Evolutionary conservation across 129 eudicot species (phyloP), one percentile per base, ranked within the genome.

Genomic region (Flaveria trinervia): DNA sequence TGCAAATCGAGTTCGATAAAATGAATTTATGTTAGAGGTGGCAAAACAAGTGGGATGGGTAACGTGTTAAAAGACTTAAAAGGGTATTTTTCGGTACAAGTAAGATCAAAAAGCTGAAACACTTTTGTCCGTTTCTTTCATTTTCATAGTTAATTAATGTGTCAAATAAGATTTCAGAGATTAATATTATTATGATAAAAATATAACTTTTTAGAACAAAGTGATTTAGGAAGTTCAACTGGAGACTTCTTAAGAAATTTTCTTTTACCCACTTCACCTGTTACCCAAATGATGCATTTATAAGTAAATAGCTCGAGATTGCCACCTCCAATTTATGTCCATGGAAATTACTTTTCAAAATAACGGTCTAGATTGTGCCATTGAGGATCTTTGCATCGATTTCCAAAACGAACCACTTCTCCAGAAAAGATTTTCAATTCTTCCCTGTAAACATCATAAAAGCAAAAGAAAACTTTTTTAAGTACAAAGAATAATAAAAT

Each of bases 371-470:
- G 84, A 79, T 95, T 86, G 73, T 95, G 99, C 96, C 97, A 95
- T 60, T 95, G 99, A 82, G 99, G 99, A 86, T 95, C 99, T 85
- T 91, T 95, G 76, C 99, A 95, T 20, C 97, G 90, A 82, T 95
- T 95, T 77, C 98, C 99, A 72, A 95, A 95, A 43, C 99, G 96
- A 68, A 95, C 84, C 55, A 95, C 97, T 87, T 95, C 99, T 51
- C 92, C 92, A 33, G 99, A 86, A 81, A 95, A 91, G 13, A 89
- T 83, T 80, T 89, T 95, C 66, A 95, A 56, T 54, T 95, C 99
- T 56, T 89, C 97, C 92, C 99, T 95, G 80, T 61, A 46, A 80
- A 56, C 83, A 76, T 66, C 60, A 66, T 6, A 26, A 73, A 36
- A 54, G 14, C 56, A 70, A 43, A 54, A 78, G 22, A 22, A 55